These are phyloP conservation scores for Mucuna pruriens DNA, from an alignment of 306 rosid genomes.

Conservation along the genomic window DNA sequence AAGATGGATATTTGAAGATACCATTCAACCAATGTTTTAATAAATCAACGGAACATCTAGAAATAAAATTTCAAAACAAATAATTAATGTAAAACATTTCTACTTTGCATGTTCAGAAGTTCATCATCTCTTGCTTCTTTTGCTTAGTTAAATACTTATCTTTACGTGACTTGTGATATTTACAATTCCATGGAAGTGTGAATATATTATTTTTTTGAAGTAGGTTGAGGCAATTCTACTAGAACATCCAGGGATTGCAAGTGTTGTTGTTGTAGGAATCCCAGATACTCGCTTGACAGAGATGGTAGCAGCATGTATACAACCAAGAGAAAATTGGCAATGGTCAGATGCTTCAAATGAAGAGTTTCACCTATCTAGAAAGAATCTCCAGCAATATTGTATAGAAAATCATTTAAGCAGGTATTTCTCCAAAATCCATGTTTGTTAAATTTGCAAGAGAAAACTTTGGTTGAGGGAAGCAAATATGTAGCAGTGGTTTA, in stretches of 20 bases:
- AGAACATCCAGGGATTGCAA: constrained; percentile 76
- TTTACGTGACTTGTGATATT: constrained; percentile 10
- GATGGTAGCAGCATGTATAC: constrained; percentile 72
- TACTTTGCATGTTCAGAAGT: neutral
- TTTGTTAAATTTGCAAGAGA: constrained; percentile 16
- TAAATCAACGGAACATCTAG: neutral
- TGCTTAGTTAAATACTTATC: neutral
- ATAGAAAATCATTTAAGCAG: constrained; percentile 61
- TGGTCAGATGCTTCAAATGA: constrained; percentile 52
- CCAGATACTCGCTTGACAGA: constrained; percentile 75
- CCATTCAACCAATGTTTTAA: neutral
- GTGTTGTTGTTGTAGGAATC: constrained; percentile 69
- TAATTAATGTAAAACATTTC: neutral
- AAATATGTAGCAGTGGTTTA: neutral
- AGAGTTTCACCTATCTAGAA: constrained; percentile 50
- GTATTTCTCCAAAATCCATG: constrained; percentile 41
- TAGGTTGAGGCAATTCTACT: constrained; percentile 77
- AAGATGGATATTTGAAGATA: neutral
- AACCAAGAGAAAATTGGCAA: constrained; percentile 61
- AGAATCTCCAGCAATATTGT: constrained; percentile 59
- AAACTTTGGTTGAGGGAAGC: constrained; percentile 12
- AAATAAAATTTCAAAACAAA: neutral
- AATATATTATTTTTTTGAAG: constrained; percentile 16
- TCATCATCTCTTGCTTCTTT: neutral
- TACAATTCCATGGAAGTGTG: constrained; percentile 1